A percentile compares a stretch with the other conserved stretches of the same genome.
These are phyloP conservation scores for Colletotrichum sp. DNA, from an alignment of 2,329 filamentous ascomycete genomes.

Conservation along the genomic window DNA sequence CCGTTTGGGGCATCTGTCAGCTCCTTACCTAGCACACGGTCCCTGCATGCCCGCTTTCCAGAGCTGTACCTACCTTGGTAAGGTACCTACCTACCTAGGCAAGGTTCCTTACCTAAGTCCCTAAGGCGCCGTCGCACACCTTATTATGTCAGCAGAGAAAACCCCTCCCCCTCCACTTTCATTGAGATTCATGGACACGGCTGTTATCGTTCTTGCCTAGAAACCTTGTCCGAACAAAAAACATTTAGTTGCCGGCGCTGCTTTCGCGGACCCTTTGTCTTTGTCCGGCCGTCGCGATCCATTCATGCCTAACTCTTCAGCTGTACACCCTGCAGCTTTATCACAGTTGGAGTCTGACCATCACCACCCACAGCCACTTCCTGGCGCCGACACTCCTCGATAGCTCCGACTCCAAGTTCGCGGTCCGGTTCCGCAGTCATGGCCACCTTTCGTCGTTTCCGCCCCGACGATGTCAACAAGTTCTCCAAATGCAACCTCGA, in stretches of 20 bases:
- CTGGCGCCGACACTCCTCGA: not conserved
- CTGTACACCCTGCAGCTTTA: not conserved
- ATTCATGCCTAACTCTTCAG: not conserved
- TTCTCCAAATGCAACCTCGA: constrained; percentile 97
- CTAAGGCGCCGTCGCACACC: not conserved
- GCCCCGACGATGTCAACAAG: constrained; percentile 81
- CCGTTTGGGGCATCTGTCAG: not conserved
- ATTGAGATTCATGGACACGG: not conserved
- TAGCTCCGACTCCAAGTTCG: not conserved
- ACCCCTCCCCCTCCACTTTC: not conserved
- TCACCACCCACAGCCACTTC: not conserved
- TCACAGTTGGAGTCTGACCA: not conserved
- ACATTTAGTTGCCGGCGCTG: not conserved
- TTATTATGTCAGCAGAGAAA: not conserved
- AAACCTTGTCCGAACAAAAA: not conserved
- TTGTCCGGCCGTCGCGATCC: not conserved
- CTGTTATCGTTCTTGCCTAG: not conserved
- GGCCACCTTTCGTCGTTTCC: constrained; percentile 87
- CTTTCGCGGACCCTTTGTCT: not conserved
- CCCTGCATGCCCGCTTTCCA: not conserved
- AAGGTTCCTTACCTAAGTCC: not conserved
- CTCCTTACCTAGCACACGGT: not conserved
- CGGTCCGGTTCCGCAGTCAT: constrained; percentile 47
- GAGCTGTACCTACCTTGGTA: not conserved
- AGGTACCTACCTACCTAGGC: too few relatives aligned